Percentiles rank a stretch among this genome's conserved stretches.
These are phyloP conservation scores for Pulveroboletus sp. DNA, from an alignment of 768 basidiomycete genomes.

Conservation along the genomic window DNA sequence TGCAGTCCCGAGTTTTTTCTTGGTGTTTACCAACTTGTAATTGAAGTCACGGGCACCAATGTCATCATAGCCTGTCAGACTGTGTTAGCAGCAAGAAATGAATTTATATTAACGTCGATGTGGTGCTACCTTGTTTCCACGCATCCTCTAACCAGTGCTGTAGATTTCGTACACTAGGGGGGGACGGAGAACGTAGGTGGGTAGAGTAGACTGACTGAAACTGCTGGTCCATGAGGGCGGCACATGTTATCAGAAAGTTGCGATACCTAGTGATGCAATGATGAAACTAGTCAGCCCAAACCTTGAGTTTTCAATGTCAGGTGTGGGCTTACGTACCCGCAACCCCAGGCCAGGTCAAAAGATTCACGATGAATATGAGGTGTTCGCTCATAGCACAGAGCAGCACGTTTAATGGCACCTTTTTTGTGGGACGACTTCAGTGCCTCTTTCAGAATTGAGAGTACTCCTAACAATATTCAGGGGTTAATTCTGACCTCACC, in stretches of 20 bases:
- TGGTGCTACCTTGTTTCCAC: conserved; percentile 57
- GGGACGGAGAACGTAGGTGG: conserved; percentile 49
- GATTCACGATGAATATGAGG: conserved; percentile 54
- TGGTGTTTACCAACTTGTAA: conserved; percentile 46
- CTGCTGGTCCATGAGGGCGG: conserved; percentile 63
- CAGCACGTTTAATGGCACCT: conserved; percentile 50
- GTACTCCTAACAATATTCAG: conserved; percentile 45
- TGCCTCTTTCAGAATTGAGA: conserved; percentile 55
- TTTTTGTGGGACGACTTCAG: conserved; percentile 48
- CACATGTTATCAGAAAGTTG: conserved; percentile 77
- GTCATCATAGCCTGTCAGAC: conserved; percentile 57
- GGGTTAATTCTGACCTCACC: conserved; percentile 3
- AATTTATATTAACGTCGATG: not conserved
- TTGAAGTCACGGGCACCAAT: conserved; percentile 62
- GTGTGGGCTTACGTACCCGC: conserved; percentile 45
- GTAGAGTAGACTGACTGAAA: conserved; percentile 58
- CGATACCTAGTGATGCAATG: conserved; percentile 53
- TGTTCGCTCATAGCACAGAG: conserved; percentile 56
- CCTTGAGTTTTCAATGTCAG: conserved; percentile 1
- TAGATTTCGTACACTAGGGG: conserved; percentile 69
- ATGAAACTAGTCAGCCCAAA: not conserved
- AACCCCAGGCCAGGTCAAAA: conserved; percentile 72
- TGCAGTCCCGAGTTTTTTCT: conserved; percentile 78
- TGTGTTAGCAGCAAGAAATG: not conserved
- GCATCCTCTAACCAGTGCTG: conserved; percentile 80